Evolutionary conservation across 345 rosid species (phyloP).

Genomic region (Syzygium grande): DNA sequence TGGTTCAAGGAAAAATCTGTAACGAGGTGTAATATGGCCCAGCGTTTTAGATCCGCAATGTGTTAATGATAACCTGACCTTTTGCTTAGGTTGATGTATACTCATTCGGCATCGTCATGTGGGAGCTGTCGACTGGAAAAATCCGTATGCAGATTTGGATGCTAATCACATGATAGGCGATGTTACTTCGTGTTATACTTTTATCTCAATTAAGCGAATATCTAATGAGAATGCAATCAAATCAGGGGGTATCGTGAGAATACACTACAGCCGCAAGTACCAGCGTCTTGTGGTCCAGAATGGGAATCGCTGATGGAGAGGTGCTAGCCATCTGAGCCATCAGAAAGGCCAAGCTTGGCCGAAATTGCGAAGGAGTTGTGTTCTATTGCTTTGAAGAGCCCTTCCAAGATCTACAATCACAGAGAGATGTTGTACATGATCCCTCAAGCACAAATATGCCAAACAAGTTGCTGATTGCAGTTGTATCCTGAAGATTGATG

Average conservation of each 20-base stretch:
- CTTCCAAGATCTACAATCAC: slow-evolving; percentile 19
- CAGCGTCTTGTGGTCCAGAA: slow-evolving; percentile 40
- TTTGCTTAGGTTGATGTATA: slow-evolving; percentile 52
- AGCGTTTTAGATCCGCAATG: not conserved
- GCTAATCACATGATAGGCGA: slow-evolving; percentile 58
- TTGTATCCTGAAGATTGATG: not conserved
- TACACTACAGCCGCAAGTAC: slow-evolving; percentile 46
- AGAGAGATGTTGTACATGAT: not conserved
- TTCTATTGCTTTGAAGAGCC: slow-evolving; percentile 6
- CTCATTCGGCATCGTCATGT: slow-evolving; percentile 58
- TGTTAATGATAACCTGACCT: not conserved
- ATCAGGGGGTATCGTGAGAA: slow-evolving; percentile 60
- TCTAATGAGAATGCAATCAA: not conserved
- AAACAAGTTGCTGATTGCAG: not conserved
- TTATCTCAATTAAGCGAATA: not conserved
- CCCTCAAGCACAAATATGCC: not conserved
- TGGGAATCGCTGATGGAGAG: slow-evolving; percentile 66
- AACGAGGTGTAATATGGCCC: not conserved
- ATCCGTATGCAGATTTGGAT: slow-evolving; percentile 58
- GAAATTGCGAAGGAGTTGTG: slow-evolving; percentile 34
- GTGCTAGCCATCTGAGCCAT: slow-evolving; percentile 57
- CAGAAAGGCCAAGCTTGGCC: slow-evolving; percentile 51
- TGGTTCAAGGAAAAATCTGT: not conserved
- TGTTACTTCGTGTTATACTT: not conserved
- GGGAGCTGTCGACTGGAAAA: slow-evolving; percentile 64